Conservation (phyloP, 805 yeast genomes). For the Ogataea nonfermentans region DNA sequence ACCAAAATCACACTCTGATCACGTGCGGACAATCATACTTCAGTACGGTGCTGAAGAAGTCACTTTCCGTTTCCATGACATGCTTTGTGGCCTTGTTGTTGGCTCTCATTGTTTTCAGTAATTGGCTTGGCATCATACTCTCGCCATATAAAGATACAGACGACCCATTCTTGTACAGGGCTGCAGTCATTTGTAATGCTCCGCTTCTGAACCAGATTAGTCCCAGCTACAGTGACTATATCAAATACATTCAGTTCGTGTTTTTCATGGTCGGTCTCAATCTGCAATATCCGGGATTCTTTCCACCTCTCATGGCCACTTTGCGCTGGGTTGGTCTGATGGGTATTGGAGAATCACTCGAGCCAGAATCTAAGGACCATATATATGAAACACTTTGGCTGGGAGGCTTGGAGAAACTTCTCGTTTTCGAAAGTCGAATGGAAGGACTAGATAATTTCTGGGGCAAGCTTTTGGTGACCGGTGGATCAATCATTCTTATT, state of each 20-base stretch:
- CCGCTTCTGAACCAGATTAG: slow-evolving; percentile 53
- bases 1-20: slow-evolving; percentile 34
- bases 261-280: slow-evolving; percentile 55
- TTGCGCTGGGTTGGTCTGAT: slow-evolving; percentile 58
- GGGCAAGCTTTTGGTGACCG: slow-evolving; percentile 37
- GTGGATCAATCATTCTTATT: slow-evolving; percentile 26
- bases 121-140: slow-evolving; percentile 37
- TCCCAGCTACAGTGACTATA: slow-evolving; percentile 48
- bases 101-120: slow-evolving; percentile 36
- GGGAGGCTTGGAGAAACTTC: slow-evolving; percentile 41
- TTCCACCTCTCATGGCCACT: slow-evolving; percentile 51
- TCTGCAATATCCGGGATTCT: slow-evolving; percentile 60
- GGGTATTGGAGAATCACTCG: slow-evolving; percentile 15
- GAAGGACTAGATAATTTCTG: slow-evolving; percentile 30
- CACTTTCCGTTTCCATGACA: slow-evolving; percentile 40
- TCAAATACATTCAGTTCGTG: slow-evolving; percentile 58
- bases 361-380: too few species aligned
- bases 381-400: slow-evolving; percentile 42
- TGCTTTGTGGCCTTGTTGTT: slow-evolving; percentile 41
- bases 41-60: slow-evolving; percentile 44
- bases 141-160: slow-evolving; percentile 61
- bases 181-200: slow-evolving; percentile 59
- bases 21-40: slow-evolving; percentile 49
- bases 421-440: slow-evolving; percentile 30
- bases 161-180: slow-evolving; percentile 49